These are phyloP conservation scores for Rosa hybrid DNA, from an alignment of 331 rosid species.

Conservation along the genomic window DNA sequence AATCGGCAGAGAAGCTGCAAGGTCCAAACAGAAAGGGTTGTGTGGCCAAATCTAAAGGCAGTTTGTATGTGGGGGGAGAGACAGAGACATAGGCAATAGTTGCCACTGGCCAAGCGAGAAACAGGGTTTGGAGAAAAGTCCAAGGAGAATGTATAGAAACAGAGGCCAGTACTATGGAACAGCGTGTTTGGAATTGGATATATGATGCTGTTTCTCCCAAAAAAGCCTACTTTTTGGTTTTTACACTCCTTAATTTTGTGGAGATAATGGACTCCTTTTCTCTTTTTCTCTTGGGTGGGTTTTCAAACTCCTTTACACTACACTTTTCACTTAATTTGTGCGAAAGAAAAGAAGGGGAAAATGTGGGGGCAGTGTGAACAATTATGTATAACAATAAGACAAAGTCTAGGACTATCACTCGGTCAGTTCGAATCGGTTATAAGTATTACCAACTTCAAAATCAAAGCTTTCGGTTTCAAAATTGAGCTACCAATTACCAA, in stretches of 20 bases:
- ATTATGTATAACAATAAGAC: slow-evolving; percentile 62
- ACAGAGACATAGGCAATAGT: slow-evolving; percentile 41
- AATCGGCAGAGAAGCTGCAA: slow-evolving; percentile 59
- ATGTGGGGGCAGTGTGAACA: slow-evolving; percentile 60
- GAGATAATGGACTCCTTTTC: slow-evolving; percentile 35
- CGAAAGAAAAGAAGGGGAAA: slow-evolving; percentile 39
- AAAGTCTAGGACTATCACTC: slow-evolving; percentile 15
- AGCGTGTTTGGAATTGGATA: slow-evolving; percentile 66
- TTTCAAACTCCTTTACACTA: not conserved
- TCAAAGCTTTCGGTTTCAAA: no score
- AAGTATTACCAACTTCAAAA: no score
- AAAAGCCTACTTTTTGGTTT: slow-evolving; percentile 10
- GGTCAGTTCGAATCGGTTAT: no score
- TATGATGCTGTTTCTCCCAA: slow-evolving; percentile 49
- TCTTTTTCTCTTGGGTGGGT: not conserved
- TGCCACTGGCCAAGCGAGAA: slow-evolving; percentile 39
- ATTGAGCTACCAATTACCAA: no score
- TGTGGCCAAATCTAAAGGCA: slow-evolving; percentile 59
- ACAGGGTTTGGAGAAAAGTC: slow-evolving; percentile 45
- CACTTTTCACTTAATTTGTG: not conserved
- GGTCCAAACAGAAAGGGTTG: slow-evolving; percentile 61
- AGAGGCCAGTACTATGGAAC: slow-evolving; percentile 49
- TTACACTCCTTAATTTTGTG: slow-evolving; percentile 30
- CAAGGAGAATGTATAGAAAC: slow-evolving; percentile 62
- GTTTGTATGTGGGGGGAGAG: slow-evolving; percentile 26